Base-by-base conservation (phyloP, 164 flowering plant genomes). In the Cinnamomum micranthum region DNA sequence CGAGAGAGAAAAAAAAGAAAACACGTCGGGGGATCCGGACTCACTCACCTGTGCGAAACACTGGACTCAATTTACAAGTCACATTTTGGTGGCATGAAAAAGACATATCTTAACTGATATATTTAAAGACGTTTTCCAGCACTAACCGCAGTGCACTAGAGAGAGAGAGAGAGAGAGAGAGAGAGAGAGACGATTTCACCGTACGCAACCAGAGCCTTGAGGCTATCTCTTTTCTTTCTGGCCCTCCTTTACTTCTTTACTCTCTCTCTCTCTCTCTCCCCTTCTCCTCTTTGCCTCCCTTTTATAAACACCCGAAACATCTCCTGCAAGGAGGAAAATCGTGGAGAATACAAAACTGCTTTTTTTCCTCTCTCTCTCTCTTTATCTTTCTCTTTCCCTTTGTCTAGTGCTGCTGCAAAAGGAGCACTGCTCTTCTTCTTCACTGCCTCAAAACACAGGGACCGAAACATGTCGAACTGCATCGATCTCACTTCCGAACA, bases 401-500 rank as follows among this genome's bases (percentile, higher is more conserved):
- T 27, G 5, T 25, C 68, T 28, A 24, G 31, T 25, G 31, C 6
- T 65, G 25, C 19, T 17, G 41, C 7, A 31, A 28, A 67, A 67
- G 67, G 14, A 64, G 50, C 47, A 25, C 69, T 19, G 33, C 28
- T 67, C 67, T 28, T 31, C 35, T 31, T 67, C 47, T 20, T 67
- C 69, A 67, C 35, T 14, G 69, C 20, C 69, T 67, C 35, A 27
- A 64, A 64, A 64, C 23, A 64, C 28, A 25, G 28, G n/a, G 51
- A 35, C 59, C 31, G 31, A 70, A 58, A 9, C 77, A 69, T 70
- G 78, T 71, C 76, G 75, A 81, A 84, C 90, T 86, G 91, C 75
- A 59, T 90, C 82, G 98, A 92, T 41, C 76, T 80, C 78, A 81
- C 88, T 11, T 76, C 92, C n/a, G 98, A 92, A 77, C 89, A 89